Base-by-base conservation (phyloP, 2,329 filamentous ascomycete genomes). In the Diplodia corticola region DNA sequence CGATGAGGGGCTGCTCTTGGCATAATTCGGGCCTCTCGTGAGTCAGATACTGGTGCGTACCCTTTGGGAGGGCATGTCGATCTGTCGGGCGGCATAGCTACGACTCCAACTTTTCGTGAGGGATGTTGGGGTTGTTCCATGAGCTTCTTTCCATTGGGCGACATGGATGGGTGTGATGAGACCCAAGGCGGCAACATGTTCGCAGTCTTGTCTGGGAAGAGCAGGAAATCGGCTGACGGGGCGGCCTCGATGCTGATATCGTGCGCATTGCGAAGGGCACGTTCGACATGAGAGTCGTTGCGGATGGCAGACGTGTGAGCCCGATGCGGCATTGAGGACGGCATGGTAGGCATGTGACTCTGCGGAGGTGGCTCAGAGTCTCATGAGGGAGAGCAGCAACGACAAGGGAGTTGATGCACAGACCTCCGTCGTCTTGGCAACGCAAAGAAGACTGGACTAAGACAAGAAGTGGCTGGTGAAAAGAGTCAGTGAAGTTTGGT, bases 171-270 rank as follows among this genome's bases (percentile, higher is more conserved):
- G 51, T 12, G 24, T 13, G 51, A 17, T n/a, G 28, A 5, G n/a
- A 6, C 17, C 26, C 26, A 48, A 17, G 37, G 49, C n/a, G 44
- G 15, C 44, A 46, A 35, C n/a, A 15, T 22, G 12, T 3, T 28
- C 37, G 33, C 20, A 17, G 40, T n/a, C 1, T 49, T n/a, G 9
- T 64, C 63, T 33, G 63, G 63, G 30, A 57, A 65, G 13, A 57
- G 37, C 17, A 49, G 40, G 28, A 65, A 65, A 20, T 65, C 63
- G 48, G 12, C 33, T 28, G 30, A 37, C 51, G 26, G 35, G 30
- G 30, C 26, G 24, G 51, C 26, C 37, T 48, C 50, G 13, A 20
- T 35, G 12, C 40, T 40, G 10, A 9, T 15, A 44, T 49, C 26
- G 57, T 24, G 35, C 9, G 7, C 40, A 22, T 26, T 26, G 17